Evolutionary conservation across 2,329 filamentous ascomycete species (phyloP).

Genomic region (Arthrobotrys iridis): DNA sequence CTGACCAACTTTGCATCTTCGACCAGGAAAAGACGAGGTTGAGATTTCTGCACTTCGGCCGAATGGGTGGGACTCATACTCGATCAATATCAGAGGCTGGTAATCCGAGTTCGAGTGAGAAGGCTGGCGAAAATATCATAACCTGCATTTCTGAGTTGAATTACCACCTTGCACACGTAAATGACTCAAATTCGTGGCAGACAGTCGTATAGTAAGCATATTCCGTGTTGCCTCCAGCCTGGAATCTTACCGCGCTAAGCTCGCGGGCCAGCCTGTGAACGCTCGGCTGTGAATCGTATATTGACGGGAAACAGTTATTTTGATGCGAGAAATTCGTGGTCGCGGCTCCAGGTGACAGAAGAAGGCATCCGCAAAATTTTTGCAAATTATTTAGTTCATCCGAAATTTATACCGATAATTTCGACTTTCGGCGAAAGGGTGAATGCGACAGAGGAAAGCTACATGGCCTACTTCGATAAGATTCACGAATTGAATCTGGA

Average conservation of each 20-base stretch:
- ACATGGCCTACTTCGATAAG: conserved; percentile 12
- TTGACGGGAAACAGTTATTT: conserved; percentile 25
- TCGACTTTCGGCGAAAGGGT: conserved; percentile 10
- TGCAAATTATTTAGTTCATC: not conserved
- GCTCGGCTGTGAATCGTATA: too few relatives aligned
- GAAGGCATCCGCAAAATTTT: conserved; percentile 11
- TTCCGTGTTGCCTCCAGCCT: not conserved
- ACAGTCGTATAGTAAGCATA: conserved; percentile 14
- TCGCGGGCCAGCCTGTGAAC: too few relatives aligned
- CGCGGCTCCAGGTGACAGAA: conserved; percentile 1
- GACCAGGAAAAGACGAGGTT: not conserved
- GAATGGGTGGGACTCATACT: not conserved
- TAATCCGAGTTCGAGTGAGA: not conserved
- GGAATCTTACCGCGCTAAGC: too few relatives aligned
- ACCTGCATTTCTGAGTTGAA: not conserved
- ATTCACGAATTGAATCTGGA: conserved; percentile 16
- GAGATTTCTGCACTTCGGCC: not conserved
- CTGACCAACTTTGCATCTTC: not conserved
- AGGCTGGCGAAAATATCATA: not conserved
- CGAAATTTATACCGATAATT: conserved; percentile 12
- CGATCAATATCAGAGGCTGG: not conserved
- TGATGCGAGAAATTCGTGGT: conserved; percentile 25
- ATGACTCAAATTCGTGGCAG: not conserved
- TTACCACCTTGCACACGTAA: not conserved
- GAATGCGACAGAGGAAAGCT: conserved; percentile 11